These are phyloP conservation scores for Colletotrichum sp. DNA, from an alignment of 2,329 filamentous ascomycete species.

Conservation along the genomic window DNA sequence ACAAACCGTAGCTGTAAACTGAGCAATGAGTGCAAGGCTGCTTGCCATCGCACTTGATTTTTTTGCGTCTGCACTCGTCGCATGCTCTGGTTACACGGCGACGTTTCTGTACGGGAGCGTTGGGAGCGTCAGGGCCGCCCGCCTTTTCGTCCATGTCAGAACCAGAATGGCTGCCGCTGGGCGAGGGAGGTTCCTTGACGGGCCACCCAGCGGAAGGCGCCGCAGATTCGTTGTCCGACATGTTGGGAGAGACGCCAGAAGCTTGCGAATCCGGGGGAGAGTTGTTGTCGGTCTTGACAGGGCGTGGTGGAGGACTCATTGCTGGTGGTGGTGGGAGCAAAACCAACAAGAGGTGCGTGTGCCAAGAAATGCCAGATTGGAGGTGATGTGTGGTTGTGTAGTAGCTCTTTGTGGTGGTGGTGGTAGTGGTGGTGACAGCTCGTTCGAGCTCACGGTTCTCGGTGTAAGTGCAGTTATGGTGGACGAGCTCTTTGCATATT, in stretches of 20 bases:
- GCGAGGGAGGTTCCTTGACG: constrained; percentile 39
- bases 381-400: constrained; percentile 18
- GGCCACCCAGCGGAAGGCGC: constrained; percentile 39
- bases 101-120: constrained; percentile 73
- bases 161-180: constrained; percentile 49
- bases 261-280: constrained; percentile 10
- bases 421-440: background rate
- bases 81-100: constrained; percentile 81
- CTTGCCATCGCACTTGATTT: constrained; percentile 88
- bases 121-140: constrained; percentile 37
- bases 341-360: background rate
- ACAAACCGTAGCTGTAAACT: constrained; percentile 94
- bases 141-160: constrained; percentile 42
- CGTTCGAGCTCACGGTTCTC: constrained; percentile 13
- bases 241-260: constrained; percentile 36
- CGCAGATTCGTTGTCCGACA: constrained; percentile 49
- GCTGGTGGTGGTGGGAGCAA: constrained; percentile 7
- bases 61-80: constrained; percentile 83
- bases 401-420: constrained; percentile 19
- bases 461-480: constrained; percentile 22
- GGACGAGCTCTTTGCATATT: constrained; percentile 20
- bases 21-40: constrained; percentile 95
- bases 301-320: constrained; percentile 17
- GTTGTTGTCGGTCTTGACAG: constrained; percentile 19
- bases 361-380: background rate